Percentiles rank a stretch among this genome's conserved stretches.
Evolutionary conservation across 2,329 filamentous ascomycete species (phyloP).

Genomic region (Ophidiomyces ophidiicola): DNA sequence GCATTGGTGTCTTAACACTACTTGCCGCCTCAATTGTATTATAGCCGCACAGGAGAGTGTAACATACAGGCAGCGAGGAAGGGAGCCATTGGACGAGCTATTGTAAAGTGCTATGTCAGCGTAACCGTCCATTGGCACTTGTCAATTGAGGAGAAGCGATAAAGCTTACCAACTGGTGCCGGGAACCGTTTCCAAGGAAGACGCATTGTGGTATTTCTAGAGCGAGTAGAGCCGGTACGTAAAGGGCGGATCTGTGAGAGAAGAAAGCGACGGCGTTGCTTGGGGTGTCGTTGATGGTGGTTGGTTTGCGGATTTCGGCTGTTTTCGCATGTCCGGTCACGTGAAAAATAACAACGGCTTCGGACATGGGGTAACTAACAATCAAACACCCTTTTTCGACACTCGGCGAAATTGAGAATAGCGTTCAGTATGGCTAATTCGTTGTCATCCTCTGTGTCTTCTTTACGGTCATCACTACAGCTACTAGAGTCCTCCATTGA

Average conservation of each 20-base stretch:
- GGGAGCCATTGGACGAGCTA: conserved; percentile 81
- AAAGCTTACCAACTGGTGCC: conserved; percentile 58
- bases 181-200: conserved; percentile 78
- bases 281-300: conserved; percentile 2
- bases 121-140: conserved; percentile 15
- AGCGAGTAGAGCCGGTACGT: neutral
- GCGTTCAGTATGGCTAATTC: conserved; percentile 30
- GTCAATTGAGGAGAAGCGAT: conserved; percentile 14
- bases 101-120: conserved; percentile 23
- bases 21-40: neutral
- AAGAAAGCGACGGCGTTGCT: conserved; percentile 7
- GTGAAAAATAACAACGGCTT: conserved; percentile 3
- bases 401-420: neutral
- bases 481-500: conserved; percentile 51
- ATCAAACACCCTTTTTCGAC: neutral
- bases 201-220: conserved; percentile 49
- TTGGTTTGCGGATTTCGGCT: conserved; percentile 12
- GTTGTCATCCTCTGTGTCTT: conserved; percentile 49
- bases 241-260: conserved; percentile 1
- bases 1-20: neutral
- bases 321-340: conserved; percentile 11
- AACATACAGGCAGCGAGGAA: conserved; percentile 87
- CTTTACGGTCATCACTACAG: conserved; percentile 48
- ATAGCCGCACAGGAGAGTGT: neutral
- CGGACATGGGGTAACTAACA: neutral